A percentile compares a stretch with the other conserved stretches of the same genome.
Evolutionary conservation across 2,329 filamentous ascomycete genomes (phyloP).

Genomic region (Trichocomaceae sp.): DNA sequence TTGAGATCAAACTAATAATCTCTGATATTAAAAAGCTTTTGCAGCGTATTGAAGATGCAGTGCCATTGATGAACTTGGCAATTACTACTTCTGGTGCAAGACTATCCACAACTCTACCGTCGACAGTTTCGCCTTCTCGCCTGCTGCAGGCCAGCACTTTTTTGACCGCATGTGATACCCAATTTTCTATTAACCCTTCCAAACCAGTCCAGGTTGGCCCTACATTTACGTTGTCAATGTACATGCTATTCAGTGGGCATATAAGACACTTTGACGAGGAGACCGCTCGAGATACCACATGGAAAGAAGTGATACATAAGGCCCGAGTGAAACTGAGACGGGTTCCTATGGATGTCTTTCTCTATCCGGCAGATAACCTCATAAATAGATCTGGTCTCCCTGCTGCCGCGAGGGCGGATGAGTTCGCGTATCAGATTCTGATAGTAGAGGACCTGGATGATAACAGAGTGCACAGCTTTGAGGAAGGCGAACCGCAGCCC

Average conservation of each 20-base stretch:
- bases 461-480: slow-evolving; percentile 59
- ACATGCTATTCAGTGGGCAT: slow-evolving; percentile 90
- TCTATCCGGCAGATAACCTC: slow-evolving; percentile 15
- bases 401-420: slow-evolving; percentile 44
- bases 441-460: slow-evolving; percentile 78
- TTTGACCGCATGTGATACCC: slow-evolving; percentile 76
- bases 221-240: slow-evolving; percentile 76
- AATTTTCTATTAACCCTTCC: slow-evolving; percentile 62
- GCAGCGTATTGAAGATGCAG: slow-evolving; percentile 76
- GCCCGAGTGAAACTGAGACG: slow-evolving; percentile 73
- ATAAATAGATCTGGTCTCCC: slow-evolving; percentile 22
- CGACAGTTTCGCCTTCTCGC: slow-evolving; percentile 81
- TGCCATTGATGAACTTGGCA: slow-evolving; percentile 85
- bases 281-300: slow-evolving; percentile 62
- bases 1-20: slow-evolving; percentile 64
- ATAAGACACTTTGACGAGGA: slow-evolving; percentile 52
- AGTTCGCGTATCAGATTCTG: slow-evolving; percentile 74
- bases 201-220: slow-evolving; percentile 76
- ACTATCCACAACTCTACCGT: slow-evolving; percentile 69
- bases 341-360: slow-evolving; percentile 53
- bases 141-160: slow-evolving; percentile 89
- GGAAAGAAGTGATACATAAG: slow-evolving; percentile 97
- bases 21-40: slow-evolving; percentile 69
- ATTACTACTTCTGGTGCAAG: slow-evolving; percentile 91
- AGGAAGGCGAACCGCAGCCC: slow-evolving; percentile 52